Evolutionary conservation across 495 filamentous ascomycete genomes (phyloP).

Genomic region (Xanthoparmelia taractica): DNA sequence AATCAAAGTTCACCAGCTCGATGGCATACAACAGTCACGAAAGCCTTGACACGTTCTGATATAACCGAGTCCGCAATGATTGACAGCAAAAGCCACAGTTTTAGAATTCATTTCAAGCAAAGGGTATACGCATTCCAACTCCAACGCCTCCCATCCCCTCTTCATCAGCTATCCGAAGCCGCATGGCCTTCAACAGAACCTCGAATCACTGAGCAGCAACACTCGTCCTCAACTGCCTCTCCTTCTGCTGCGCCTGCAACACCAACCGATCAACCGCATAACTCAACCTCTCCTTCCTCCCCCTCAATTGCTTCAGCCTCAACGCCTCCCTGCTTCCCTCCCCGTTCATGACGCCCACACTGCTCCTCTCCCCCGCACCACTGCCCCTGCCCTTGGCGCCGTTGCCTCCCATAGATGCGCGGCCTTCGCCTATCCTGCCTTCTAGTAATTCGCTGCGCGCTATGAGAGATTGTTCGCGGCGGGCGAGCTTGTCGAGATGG

Average conservation of each 20-base stretch:
- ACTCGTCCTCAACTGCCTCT: conserved; percentile 74
- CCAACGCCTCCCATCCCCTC: background rate
- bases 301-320: conserved; percentile 54
- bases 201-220: conserved; percentile 45
- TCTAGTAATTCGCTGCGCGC: conserved; percentile 64
- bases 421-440: conserved; percentile 46
- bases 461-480: conserved; percentile 61
- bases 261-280: conserved; percentile 69
- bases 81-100: background rate
- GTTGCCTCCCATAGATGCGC: conserved; percentile 24
- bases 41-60: background rate
- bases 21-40: background rate
- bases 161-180: background rate
- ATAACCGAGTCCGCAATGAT: background rate
- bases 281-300: conserved; percentile 69
- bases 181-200: background rate
- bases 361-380: conserved; percentile 28
- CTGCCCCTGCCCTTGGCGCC: conserved; percentile 26
- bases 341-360: conserved; percentile 26
- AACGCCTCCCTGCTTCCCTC: conserved; percentile 45
- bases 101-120: background rate
- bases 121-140: conserved; percentile 8
- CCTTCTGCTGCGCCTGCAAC: conserved; percentile 57
- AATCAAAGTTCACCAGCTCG: background rate
- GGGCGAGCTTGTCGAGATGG: conserved; percentile 65